Base-by-base conservation (phyloP, 2,329 filamentous ascomycete genomes). In the Arthrobotrys sinensis region DNA sequence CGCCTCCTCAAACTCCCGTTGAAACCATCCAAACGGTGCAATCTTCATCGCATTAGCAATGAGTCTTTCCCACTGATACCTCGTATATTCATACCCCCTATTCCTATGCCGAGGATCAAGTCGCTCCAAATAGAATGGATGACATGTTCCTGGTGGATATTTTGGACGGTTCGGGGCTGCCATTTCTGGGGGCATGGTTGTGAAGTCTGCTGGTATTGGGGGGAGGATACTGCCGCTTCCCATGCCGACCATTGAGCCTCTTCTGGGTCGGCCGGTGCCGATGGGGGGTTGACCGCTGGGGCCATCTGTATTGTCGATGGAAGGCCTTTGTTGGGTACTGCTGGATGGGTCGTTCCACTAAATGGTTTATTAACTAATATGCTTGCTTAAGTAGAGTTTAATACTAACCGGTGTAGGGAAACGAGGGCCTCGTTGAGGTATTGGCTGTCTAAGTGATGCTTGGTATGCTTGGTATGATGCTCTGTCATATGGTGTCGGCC, bases 71-170 rank as follows among this genome's bases (percentile, higher is more conserved):
- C 28, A 1, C 8, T 36, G 52, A 21, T 55, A 55, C 10, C 52
- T 36, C 7, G 52, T 38, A 38, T 36, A 12, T 10, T 55, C 52
- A 5, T 38, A 38, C 2, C 28, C 52, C 5, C 3, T 10, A 36
- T 8, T 2, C n/a, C 19, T 45, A 3, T 32, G 5, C 14, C 14
- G 21, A 2, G 57, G 57, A 2, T 32, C n/a, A 7, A 46, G 57
- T 4, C 52, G 28, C 1, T 50, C 16, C 1, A 72, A 1, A 21
- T 34, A 28, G 11, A 34, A 50, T 24, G 68, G 68, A 16, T 64
- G 57, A 16, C 57, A 64, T 21, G 68, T 72, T 1, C 11, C 57
- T 11, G 57, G 57, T 4, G 68, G 68, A 48, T 72, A 72, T 43
- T 65, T 72, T 8, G 68, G 46, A 11, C 12, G 12, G 2, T 19